Conservation (phyloP, 345 rosid species). For the Psidium friedrichsthalianum region DNA sequence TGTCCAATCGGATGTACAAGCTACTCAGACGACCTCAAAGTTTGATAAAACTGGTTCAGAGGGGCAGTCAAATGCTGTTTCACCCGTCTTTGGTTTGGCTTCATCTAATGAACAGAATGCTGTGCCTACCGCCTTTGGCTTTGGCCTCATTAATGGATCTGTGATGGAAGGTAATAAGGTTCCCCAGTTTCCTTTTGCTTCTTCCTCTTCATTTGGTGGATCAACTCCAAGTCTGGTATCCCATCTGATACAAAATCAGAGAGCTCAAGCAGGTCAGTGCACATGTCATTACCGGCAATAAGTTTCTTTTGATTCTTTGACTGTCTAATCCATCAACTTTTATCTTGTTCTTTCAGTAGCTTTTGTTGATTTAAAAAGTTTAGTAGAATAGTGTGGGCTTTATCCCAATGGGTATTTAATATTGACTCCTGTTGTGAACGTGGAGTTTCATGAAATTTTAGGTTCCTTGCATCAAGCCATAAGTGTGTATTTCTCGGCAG, state of each 20-base stretch:
- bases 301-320: neutral
- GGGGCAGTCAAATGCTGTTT: slow-evolving; percentile 11
- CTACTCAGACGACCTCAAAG: slow-evolving; percentile 14
- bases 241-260: slow-evolving; percentile 12
- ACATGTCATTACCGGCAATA: neutral
- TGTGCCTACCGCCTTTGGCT: slow-evolving; percentile 2
- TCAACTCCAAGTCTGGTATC: slow-evolving; percentile 3
- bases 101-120: slow-evolving; percentile 22
- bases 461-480: neutral
- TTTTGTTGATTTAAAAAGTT: neutral
- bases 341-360: neutral
- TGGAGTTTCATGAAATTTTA: neutral
- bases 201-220: slow-evolving; percentile 9
- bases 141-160: slow-evolving; percentile 8
- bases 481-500: neutral
- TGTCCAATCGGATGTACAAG: slow-evolving; percentile 17
- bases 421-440: neutral
- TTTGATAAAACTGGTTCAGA: slow-evolving; percentile 10
- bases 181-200: neutral
- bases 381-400: neutral
- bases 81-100: slow-evolving; percentile 8
- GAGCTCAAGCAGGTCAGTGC: slow-evolving; percentile 32
- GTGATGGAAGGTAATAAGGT: slow-evolving; percentile 11
- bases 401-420: neutral
- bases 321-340: neutral